Base-by-base conservation (phyloP, 805 yeast genomes). In the Zygotorulaspora sp. region DNA sequence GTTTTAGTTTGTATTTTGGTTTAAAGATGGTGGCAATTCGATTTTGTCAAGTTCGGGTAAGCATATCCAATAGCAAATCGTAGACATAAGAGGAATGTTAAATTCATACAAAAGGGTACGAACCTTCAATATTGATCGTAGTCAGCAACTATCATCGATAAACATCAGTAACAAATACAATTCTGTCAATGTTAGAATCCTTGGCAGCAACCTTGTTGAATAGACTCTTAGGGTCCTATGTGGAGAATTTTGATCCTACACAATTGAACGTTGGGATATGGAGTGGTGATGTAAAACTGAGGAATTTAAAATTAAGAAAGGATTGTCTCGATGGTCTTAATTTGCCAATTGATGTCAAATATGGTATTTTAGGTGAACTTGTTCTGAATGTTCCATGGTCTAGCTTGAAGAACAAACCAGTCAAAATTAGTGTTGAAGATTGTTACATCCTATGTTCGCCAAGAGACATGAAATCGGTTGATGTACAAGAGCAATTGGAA, bases 321-420 rank as follows among this genome's bases (percentile, higher is more conserved):
- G 97, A 89, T 57, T 87, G 96, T 2, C 68, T 92, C 32, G 98
- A 94, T 61, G 75, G 83, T 50, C 72, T 92, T 47, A 77, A 83
- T 45, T 64, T 94, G 25, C 98, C 99, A 2, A 64, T 92, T 24
- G 85, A 89, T 58, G 90, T 94, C 10, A 75, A 77, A 44, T 83
- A 83, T 56, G 99, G 99, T 27, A 87, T 85, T 55, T 61, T 92
- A 41, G 98, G 97, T 1, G 85, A 83, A 49, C 70, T 92, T 46
- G 83, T 95, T 0, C 66, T 92, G 38, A 96, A 85, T 56, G 90
- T 92, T 25, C 98, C 99, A 0, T 94, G 97, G 97, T 82, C 97
- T 1, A 92, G 88, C 55, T 67, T 94, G 47, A 89, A 89, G 56
- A 80, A 84, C 14, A 85, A 89, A 53, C 97, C 99, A 0, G 97